These are phyloP conservation scores for Syzygium malaccense DNA, from an alignment of 441 rosid species.

Conservation along the genomic window DNA sequence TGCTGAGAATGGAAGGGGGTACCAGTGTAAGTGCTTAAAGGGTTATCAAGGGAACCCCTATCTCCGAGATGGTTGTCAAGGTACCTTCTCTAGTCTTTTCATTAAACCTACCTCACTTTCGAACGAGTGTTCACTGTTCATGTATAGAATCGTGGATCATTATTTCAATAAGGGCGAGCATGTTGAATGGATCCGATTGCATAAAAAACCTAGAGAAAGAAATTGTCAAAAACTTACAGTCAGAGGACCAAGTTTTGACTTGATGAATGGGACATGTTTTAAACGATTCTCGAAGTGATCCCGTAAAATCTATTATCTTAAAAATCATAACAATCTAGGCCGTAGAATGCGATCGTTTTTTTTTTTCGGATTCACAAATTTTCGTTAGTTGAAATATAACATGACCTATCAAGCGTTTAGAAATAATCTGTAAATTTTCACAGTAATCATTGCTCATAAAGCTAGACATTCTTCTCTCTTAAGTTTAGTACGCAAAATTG, in stretches of 20 bases:
- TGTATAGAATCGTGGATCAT: constrained; percentile 3
- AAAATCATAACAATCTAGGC: background rate
- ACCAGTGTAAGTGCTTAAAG: constrained; percentile 13
- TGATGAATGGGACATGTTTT: background rate
- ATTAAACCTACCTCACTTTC: background rate
- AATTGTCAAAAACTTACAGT: background rate
- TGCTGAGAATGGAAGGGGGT: background rate
- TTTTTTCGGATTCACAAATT: no score
- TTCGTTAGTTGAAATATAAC: background rate
- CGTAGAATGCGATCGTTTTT: background rate
- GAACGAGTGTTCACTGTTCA: constrained; percentile 9
- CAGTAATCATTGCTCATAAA: no score
- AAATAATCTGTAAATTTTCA: background rate
- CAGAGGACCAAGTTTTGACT: background rate
- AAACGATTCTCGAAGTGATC: background rate
- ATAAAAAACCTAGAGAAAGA: background rate
- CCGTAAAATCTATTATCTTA: background rate
- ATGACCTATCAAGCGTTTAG: background rate
- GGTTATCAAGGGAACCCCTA: constrained; percentile 42
- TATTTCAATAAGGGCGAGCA: background rate
- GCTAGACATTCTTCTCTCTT: background rate
- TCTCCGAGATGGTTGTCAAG: constrained; percentile 21
- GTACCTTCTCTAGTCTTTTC: background rate
- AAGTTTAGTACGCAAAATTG: no score
- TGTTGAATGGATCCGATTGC: background rate